phyloP scores from a whole-genome alignment of 495 filamentous ascomycete species.

The Penicillium argentinense region DNA sequence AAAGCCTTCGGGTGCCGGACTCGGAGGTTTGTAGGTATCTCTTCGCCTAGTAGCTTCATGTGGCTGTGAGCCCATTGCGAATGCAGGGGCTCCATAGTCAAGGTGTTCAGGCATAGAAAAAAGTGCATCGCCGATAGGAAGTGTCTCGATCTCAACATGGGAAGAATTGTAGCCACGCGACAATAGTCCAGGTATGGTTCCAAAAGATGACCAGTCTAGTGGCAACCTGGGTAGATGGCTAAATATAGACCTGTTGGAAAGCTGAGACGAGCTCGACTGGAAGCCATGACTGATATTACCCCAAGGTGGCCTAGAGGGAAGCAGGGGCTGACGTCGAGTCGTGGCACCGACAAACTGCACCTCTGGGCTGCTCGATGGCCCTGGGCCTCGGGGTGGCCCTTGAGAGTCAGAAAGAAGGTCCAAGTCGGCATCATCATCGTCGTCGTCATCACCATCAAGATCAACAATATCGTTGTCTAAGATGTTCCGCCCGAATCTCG shows the following conservation, averaged over 20 bases:
- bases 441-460: slow-evolving; percentile 34
- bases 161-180: background rate
- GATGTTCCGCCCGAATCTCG: slow-evolving; percentile 36
- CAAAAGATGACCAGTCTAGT: too few relatives aligned
- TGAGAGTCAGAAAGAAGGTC: too few relatives aligned
- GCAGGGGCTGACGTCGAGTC: slow-evolving; percentile 13
- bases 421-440: too few relatives aligned
- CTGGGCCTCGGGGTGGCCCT: too few relatives aligned
- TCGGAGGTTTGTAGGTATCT: slow-evolving; percentile 59
- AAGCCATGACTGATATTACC: too few relatives aligned
- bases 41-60: slow-evolving; percentile 30
- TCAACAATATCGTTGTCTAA: slow-evolving; percentile 38
- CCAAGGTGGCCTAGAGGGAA: background rate
- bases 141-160: background rate
- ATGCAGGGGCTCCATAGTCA: slow-evolving; percentile 22
- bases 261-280: background rate
- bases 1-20: slow-evolving; percentile 58
- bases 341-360: slow-evolving; percentile 39
- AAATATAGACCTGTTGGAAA: background rate
- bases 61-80: slow-evolving; percentile 21
- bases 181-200: too few relatives aligned
- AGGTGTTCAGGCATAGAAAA: background rate
- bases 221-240: too few relatives aligned
- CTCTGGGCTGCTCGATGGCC: slow-evolving; percentile 35
- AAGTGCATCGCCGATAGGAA: background rate